Percentiles rank a stretch among this genome's conserved stretches.
phyloP scores from a whole-genome alignment of 345 rosid species.

The Alliaria petiolata region DNA sequence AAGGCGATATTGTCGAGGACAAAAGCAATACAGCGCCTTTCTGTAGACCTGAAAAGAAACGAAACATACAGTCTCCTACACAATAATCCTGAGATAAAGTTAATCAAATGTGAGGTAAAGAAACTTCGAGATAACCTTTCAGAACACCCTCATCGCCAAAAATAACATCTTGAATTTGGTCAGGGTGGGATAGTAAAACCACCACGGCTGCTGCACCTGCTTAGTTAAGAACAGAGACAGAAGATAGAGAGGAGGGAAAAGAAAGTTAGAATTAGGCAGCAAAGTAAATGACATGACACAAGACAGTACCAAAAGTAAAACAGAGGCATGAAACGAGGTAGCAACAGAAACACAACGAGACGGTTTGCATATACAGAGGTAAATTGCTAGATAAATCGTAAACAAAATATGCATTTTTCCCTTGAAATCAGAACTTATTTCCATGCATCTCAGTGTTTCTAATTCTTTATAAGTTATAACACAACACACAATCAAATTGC shows the following conservation, averaged over 20 bases:
- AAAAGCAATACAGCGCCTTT: conserved; percentile 57
- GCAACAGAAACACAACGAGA: not conserved
- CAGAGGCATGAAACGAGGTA: no score
- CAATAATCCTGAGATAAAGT: not conserved
- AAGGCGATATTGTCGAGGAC: conserved; percentile 47
- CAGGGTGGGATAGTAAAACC: conserved; percentile 56
- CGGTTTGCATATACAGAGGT: not conserved
- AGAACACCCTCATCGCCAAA: conserved; percentile 56
- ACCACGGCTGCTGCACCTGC: conserved; percentile 72
- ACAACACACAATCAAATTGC: not conserved
- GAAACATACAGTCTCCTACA: conserved; percentile 6
- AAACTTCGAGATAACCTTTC: conserved; percentile 47
- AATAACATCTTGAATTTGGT: conserved; percentile 52
- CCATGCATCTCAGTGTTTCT: not conserved
- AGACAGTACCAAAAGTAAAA: not conserved
- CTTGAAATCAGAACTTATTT: not conserved
- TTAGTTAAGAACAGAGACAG: no score
- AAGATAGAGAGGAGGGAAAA: not conserved
- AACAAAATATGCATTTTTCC: not conserved
- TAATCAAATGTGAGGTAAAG: not conserved
- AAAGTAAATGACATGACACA: not conserved
- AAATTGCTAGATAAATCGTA: not conserved
- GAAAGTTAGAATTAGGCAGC: not conserved
- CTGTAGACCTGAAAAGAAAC: conserved; percentile 45
- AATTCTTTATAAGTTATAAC: no score